Evolutionary conservation across 1,139 yeast genomes (phyloP), one percentile per base, ranked within the genome.

Genomic region (Candida pseudoviswanathii): DNA sequence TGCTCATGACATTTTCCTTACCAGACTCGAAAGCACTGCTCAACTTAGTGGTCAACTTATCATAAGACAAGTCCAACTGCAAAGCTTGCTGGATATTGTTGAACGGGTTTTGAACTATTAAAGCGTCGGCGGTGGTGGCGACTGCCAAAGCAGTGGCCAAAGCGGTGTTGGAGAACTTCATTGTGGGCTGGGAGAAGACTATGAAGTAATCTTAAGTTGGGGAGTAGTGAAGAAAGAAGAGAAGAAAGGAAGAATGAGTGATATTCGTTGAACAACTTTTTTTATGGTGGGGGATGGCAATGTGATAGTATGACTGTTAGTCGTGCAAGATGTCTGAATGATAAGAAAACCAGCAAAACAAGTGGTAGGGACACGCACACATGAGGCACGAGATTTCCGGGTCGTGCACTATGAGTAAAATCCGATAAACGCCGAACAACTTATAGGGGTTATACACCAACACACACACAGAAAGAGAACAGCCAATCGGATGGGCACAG

Each of bases 31-130:
- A 51, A 30, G 58, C 45, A 38, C 59, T 55, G 36, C 43, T 31
- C 39, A 50, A 52, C 36, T 49, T 45, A 4, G 51, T 44, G 36
- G 59, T 54, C 43, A 59, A 51, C 40, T 55, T 48, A 43, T 54
- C 58, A 53, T 57, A 60, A 26, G 55, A 56, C 37, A 56, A 54
- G 47, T 58, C 60, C 43, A 69, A 58, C 38, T 60, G 58, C 37
- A 68, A 61, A n/a, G 65, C 57, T 44, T 67, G 70, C 55, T 71
- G 76, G 44, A 64, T 52, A 11, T 56, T 58, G 38, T 58, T 61
- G 24, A 61, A 54, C 38, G 70, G 66, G 47, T 62, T 62, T 45
- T 74, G 73, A 41, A 73, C 52, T 16, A 64, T 54, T 45, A 73
- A 67, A 2, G 72, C 77, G 46, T 70, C 63, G 31, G 62, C 53